Conservation (phyloP, 768 basidiomycete species). For the Auriscalpium orientale region DNA sequence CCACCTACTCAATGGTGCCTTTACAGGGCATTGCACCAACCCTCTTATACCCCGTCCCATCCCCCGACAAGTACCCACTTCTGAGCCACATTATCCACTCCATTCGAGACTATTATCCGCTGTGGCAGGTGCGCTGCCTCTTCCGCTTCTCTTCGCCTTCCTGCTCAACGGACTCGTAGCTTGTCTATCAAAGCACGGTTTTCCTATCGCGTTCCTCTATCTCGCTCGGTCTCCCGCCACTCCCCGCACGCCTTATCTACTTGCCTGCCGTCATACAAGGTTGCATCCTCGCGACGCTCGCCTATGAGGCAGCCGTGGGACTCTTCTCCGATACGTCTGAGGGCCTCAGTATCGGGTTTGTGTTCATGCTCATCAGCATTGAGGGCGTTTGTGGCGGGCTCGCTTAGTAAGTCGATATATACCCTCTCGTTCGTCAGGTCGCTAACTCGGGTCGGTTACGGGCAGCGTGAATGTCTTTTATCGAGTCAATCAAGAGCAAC, state of each 20-base stretch:
- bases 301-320: conserved; percentile 62
- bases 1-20: background rate
- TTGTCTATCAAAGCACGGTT: conserved; percentile 85
- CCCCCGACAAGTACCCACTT: conserved; percentile 45
- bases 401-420: conserved; percentile 64
- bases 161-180: conserved; percentile 30
- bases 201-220: conserved; percentile 91
- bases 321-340: conserved; percentile 42
- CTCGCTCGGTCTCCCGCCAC: conserved; percentile 73
- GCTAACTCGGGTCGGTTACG: background rate
- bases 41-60: conserved; percentile 79
- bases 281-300: conserved; percentile 52
- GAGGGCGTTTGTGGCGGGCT: conserved; percentile 93
- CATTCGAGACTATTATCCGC: conserved; percentile 88
- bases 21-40: conserved; percentile 82
- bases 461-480: conserved; percentile 81
- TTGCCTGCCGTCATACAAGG: conserved; percentile 73
- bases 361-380: conserved; percentile 71
- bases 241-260: conserved; percentile 61
- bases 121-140: conserved; percentile 68
- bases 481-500: conserved; percentile 68
- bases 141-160: conserved; percentile 12
- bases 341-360: conserved; percentile 46
- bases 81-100: conserved; percentile 75
- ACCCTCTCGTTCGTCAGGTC: conserved; percentile 16